phyloP scores from a whole-genome alignment of 2,329 filamentous ascomycete species.

The Diaporthe humulicola region DNA sequence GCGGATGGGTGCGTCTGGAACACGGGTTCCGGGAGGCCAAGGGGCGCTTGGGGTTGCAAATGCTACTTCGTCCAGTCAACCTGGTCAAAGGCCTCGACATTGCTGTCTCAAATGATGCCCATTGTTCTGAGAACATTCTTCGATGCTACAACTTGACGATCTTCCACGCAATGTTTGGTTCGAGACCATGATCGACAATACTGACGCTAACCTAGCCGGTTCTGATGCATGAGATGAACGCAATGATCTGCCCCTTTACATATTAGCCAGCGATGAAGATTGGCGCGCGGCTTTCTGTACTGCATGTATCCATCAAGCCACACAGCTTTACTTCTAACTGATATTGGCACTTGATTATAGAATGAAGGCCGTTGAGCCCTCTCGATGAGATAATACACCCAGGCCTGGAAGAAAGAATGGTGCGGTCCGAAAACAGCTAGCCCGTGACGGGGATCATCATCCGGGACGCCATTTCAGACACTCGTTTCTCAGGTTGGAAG shows the following conservation, averaged over 20 bases:
- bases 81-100: background rate
- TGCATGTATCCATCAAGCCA: background rate
- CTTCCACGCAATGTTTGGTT: conserved; percentile 21
- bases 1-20: background rate
- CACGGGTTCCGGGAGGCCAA: conserved; percentile 2
- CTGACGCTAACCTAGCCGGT: conserved; percentile 3
- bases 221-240: conserved; percentile 25
- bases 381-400: background rate
- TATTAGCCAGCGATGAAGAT: background rate
- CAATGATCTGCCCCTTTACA: conserved; percentile 7
- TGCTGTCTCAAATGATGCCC: background rate
- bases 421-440: background rate
- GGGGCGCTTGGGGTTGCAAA: conserved; percentile 11
- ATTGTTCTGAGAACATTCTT: conserved; percentile 18
- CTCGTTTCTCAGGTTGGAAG: background rate
- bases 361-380: background rate
- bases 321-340: background rate
- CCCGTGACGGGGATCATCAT: background rate
- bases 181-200: conserved; percentile 25
- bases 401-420: background rate
- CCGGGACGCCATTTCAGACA: background rate
- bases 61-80: conserved; percentile 2
- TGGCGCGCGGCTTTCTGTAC: background rate
- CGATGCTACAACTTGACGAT: background rate
- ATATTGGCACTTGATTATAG: background rate